A percentile compares a stretch with the other conserved stretches of the same genome.
Conservation (phyloP, 2,329 filamentous ascomycete genomes). For the Aspergillaceae sp. region DNA sequence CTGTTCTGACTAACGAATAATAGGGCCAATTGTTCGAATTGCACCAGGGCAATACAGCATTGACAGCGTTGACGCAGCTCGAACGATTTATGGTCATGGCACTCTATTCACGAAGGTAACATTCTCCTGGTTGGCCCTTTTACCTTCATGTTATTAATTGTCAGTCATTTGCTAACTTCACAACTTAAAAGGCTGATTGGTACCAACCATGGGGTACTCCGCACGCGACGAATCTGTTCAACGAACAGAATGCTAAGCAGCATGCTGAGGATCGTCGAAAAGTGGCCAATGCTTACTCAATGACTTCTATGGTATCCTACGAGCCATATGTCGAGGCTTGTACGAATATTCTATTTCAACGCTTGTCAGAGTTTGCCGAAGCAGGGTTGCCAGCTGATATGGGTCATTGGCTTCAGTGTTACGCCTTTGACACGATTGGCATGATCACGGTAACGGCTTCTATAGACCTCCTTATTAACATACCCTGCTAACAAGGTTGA, state of each 20-base stretch:
- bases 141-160: no score
- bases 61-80: constrained; percentile 4
- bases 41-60: constrained; percentile 8
- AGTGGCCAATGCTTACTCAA: constrained; percentile 9
- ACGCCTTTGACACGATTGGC: constrained; percentile 10
- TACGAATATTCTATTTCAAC: constrained; percentile 4
- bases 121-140: no score
- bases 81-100: constrained; percentile 9
- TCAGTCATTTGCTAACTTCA: no score
- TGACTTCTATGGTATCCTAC: constrained; percentile 7
- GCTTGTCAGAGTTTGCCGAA: background rate
- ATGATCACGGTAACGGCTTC: constrained; percentile 7
- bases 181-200: constrained; percentile 1
- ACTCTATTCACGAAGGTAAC: constrained; percentile 8
- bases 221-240: constrained; percentile 2
- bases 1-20: background rate
- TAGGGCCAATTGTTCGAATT: constrained; percentile 6
- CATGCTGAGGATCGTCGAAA: constrained; percentile 7
- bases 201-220: constrained; percentile 9
- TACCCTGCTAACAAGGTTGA: constrained; percentile 1
- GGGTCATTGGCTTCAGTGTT: constrained; percentile 13
- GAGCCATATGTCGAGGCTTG: constrained; percentile 10
- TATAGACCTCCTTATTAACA: constrained; percentile 14
- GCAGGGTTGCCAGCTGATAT: constrained; percentile 17
- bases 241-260: background rate